Percentiles rank a stretch among this genome's conserved stretches.
phyloP scores from a whole-genome alignment of 2,329 filamentous ascomycete species.

The Zopfia rhizophila region DNA sequence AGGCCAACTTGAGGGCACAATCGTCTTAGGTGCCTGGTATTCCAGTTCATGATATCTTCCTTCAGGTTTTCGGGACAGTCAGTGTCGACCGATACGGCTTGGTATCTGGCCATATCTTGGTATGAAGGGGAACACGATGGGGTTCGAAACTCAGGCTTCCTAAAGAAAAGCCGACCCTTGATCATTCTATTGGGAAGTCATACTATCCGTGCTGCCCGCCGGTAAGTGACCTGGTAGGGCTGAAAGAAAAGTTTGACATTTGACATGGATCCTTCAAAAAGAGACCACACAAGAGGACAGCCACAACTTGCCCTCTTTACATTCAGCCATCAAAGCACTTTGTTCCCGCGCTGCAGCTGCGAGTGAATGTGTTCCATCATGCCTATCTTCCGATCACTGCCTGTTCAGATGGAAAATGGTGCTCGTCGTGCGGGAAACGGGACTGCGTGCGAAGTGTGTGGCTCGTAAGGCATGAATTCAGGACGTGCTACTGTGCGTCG shows the following conservation, averaged over 20 bases:
- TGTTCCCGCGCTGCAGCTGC: constrained; percentile 8
- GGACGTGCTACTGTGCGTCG: constrained; percentile 10
- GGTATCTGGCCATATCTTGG: no score
- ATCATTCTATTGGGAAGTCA: no score
- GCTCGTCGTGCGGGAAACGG: constrained; percentile 1
- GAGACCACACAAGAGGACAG: constrained; percentile 14
- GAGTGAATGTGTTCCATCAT: constrained; percentile 18
- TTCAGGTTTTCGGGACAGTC: no score
- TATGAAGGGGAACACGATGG: no score
- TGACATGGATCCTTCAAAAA: no score
- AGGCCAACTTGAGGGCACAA: constrained; percentile 1
- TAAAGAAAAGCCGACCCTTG: no score
- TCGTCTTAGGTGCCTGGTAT: neutral
- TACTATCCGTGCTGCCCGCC: no score
- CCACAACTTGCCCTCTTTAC: constrained; percentile 25
- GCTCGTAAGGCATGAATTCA: constrained; percentile 10
- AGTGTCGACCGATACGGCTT: no score
- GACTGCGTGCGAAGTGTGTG: constrained; percentile 12
- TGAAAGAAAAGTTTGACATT: constrained; percentile 7
- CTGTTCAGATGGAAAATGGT: constrained; percentile 8
- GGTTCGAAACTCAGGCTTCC: no score
- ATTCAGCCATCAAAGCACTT: constrained; percentile 17
- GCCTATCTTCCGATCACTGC: constrained; percentile 14
- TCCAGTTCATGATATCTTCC: no score
- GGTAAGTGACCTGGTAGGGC: constrained; percentile 13